Percentiles rank a stretch among this genome's conserved stretches.
Evolutionary conservation across 306 rosid species (phyloP).

Genomic region (Argentina anserina): DNA sequence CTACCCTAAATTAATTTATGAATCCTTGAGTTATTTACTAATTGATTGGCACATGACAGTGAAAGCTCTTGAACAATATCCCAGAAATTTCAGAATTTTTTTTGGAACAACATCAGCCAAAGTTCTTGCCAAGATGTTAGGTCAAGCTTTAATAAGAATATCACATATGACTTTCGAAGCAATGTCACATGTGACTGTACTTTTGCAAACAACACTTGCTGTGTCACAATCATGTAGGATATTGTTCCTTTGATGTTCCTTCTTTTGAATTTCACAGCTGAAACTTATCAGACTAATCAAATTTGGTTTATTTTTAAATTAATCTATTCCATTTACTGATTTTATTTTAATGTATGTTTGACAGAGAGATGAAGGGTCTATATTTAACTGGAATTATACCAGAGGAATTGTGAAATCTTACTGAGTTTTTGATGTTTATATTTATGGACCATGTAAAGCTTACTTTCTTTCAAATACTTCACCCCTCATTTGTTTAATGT

Average conservation of each 20-base stretch:
- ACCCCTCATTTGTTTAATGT: neutral
- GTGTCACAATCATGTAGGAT: slow-evolving; percentile 47
- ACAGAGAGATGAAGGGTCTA: slow-evolving; percentile 46
- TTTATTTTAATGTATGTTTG: neutral
- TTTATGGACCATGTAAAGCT: neutral
- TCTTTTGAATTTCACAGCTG: too few species aligned
- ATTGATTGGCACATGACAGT: slow-evolving; percentile 23
- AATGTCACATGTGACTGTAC: slow-evolving; percentile 56
- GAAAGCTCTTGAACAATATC: slow-evolving; percentile 47
- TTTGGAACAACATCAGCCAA: slow-evolving; percentile 42
- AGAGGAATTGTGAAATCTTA: slow-evolving; percentile 56
- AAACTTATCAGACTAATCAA: neutral
- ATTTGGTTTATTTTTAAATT: neutral
- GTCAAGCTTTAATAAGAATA: slow-evolving; percentile 14
- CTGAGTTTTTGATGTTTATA: slow-evolving; percentile 5
- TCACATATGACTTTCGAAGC: neutral
- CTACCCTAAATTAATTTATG: too few species aligned
- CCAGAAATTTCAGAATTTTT: slow-evolving; percentile 28
- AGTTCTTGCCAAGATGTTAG: slow-evolving; percentile 33
- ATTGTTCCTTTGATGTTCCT: neutral
- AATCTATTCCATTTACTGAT: neutral
- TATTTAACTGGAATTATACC: slow-evolving; percentile 52
- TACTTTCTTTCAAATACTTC: neutral
- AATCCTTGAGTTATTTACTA: too few species aligned
- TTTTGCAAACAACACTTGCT: slow-evolving; percentile 35